Conservation (phyloP, 352 stramenopile species). For the Phytophthora kernoviae region DNA sequence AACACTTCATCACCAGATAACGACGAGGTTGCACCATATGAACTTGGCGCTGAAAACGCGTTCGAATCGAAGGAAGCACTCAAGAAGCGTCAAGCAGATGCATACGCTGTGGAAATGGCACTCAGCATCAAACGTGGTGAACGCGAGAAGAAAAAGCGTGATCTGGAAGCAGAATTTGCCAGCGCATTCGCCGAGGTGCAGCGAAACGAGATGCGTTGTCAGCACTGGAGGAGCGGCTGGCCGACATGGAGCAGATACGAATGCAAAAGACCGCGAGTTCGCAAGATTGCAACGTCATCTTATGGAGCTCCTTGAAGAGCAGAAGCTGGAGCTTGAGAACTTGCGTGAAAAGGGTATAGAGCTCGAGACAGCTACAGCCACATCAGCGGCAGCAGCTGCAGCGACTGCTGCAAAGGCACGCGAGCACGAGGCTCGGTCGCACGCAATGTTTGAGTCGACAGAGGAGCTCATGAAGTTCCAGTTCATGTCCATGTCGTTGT, state of each 20-base stretch:
- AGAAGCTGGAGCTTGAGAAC: slow-evolving; percentile 93
- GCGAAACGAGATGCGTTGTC: slow-evolving; percentile 77
- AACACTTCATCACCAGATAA: slow-evolving; percentile 14
- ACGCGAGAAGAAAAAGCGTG: slow-evolving; percentile 90
- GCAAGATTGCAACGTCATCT: slow-evolving; percentile 90
- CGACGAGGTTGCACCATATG: slow-evolving; percentile 38
- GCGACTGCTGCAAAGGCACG: slow-evolving; percentile 91
- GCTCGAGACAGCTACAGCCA: slow-evolving; percentile 91
- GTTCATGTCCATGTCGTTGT: slow-evolving; percentile 96
- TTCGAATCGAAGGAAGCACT: slow-evolving; percentile 56
- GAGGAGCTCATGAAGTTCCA: slow-evolving; percentile 97
- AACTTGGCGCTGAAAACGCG: slow-evolving; percentile 46
- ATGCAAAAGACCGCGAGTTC: slow-evolving; percentile 94
- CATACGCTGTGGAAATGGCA: slow-evolving; percentile 93
- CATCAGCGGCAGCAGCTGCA: slow-evolving; percentile 88
- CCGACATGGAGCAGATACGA: slow-evolving; percentile 92
- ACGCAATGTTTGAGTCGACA: slow-evolving; percentile 93
- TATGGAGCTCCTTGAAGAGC: slow-evolving; percentile 94
- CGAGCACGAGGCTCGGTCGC: slow-evolving; percentile 89
- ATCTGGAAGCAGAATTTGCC: slow-evolving; percentile 92
- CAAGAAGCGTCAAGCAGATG: slow-evolving; percentile 69
- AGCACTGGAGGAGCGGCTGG: slow-evolving; percentile 84
- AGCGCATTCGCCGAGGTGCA: slow-evolving; percentile 91
- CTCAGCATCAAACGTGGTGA: slow-evolving; percentile 93
- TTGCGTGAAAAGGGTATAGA: slow-evolving; percentile 92